Percentiles rank a stretch among this genome's conserved stretches.
These are phyloP conservation scores for Globisporangium parvum DNA, from an alignment of 352 stramenopile species.

Conservation along the genomic window DNA sequence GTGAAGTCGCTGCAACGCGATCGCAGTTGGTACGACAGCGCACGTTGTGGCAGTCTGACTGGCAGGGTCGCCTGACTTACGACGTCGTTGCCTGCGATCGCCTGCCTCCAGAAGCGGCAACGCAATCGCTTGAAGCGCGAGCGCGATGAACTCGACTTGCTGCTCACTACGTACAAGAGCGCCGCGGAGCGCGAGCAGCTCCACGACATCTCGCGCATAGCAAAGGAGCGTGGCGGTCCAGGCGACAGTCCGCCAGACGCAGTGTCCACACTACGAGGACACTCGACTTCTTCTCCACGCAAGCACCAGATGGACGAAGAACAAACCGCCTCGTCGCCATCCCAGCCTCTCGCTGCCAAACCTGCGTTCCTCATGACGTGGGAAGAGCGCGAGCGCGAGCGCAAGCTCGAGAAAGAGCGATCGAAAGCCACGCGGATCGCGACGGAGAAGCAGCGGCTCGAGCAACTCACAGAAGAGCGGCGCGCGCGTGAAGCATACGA, in stretches of 20 bases:
- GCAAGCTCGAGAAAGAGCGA: conserved; percentile 49
- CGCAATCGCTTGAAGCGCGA: conserved; percentile 44
- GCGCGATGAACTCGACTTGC: conserved; percentile 37
- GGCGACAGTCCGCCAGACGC: not conserved
- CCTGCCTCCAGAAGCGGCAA: conserved; percentile 25
- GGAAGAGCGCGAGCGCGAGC: conserved; percentile 61
- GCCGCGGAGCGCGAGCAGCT: conserved; percentile 28
- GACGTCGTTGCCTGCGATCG: not conserved
- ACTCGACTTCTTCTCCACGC: not conserved
- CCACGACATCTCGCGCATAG: not conserved
- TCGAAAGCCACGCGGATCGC: conserved; percentile 55
- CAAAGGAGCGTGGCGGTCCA: not conserved
- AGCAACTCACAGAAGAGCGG: conserved; percentile 30
- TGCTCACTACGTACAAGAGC: conserved; percentile 48
- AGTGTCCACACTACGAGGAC: not conserved
- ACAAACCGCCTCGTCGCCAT: not conserved
- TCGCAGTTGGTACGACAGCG: conserved; percentile 21
- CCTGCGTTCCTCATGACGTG: conserved; percentile 62
- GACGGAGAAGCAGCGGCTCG: conserved; percentile 49
- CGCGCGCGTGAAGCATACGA: conserved; percentile 14
- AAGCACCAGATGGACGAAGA: not conserved
- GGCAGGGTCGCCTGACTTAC: not conserved
- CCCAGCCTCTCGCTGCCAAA: conserved; percentile 13
- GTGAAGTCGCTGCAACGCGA: conserved; percentile 17
- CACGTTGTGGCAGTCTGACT: not conserved